phyloP scores from a whole-genome alignment of 2,329 filamentous ascomycete genomes.

The Ophiostoma fasciatum region DNA sequence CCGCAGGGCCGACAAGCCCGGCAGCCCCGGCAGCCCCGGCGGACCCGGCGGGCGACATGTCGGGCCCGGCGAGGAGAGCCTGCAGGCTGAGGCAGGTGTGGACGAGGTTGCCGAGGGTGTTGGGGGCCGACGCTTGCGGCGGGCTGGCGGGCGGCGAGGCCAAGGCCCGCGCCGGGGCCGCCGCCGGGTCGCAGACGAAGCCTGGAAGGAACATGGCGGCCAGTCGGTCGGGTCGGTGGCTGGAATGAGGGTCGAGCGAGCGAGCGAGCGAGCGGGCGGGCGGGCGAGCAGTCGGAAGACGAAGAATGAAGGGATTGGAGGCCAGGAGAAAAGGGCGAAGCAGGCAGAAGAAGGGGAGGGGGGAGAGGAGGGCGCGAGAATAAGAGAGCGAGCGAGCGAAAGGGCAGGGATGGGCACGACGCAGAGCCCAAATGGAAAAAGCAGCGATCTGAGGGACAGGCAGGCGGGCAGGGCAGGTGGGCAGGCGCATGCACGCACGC shows the following conservation, averaged over 20 bases:
- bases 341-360: constrained; percentile 1
- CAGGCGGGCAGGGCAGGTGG: too few relatives aligned
- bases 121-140: constrained; percentile 27
- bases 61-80: constrained; percentile 34
- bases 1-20: constrained; percentile 12
- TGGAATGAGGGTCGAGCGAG: background rate
- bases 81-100: constrained; percentile 47
- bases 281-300: too few relatives aligned
- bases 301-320: constrained; percentile 8
- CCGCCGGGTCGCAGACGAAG: constrained; percentile 11
- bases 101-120: constrained; percentile 39
- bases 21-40: constrained; percentile 14
- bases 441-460: too few relatives aligned
- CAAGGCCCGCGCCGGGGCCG: too few relatives aligned
- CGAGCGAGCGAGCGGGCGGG: too few relatives aligned
- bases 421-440: constrained; percentile 1
- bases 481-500: too few relatives aligned
- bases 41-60: too few relatives aligned
- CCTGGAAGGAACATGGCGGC: constrained; percentile 9
- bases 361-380: background rate
- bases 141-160: constrained; percentile 46
- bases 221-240: background rate
- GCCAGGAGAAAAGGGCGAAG: background rate
- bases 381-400: background rate
- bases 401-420: background rate